Percentiles rank a stretch among this genome's conserved stretches.
Evolutionary conservation across 73 alveolate genomes (phyloP).

Genomic region (Breviolum minutum): DNA sequence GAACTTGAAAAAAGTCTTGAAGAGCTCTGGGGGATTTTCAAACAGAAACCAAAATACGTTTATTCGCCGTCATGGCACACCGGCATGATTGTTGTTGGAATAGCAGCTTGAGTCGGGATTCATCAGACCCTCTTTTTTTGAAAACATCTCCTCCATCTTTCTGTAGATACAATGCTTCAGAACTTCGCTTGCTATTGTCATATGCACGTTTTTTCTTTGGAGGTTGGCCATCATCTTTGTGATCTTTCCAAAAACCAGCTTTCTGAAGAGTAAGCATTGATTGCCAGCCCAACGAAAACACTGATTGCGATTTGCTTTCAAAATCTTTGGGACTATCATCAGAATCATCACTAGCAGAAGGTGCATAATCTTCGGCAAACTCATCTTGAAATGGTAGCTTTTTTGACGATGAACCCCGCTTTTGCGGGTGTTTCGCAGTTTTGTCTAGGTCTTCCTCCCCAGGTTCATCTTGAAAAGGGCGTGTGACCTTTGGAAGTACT

Average conservation of each 20-base stretch:
- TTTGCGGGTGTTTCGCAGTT: too few relatives aligned
- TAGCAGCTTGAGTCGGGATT: not conserved
- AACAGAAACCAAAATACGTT: too few relatives aligned
- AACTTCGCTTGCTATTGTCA: not conserved
- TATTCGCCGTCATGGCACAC: not conserved
- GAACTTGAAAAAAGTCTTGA: not conserved
- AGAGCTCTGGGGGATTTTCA: too few relatives aligned
- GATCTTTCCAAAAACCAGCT: not conserved
- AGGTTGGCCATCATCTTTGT: not conserved
- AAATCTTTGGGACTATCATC: not conserved
- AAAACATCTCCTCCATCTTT: not conserved
- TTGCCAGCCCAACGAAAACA: constrained; percentile 15
- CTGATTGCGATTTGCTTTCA: not conserved
- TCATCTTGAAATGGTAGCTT: constrained; percentile 12
- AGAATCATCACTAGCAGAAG: not conserved
- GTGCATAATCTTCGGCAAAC: not conserved
- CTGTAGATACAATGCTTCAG: not conserved
- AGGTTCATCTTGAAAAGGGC: too few relatives aligned
- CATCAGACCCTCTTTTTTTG: not conserved
- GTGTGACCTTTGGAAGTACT: not conserved
- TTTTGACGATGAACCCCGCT: too few relatives aligned
- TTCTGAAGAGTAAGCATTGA: not conserved
- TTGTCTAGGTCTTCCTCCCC: not conserved
- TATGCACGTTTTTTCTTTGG: not conserved
- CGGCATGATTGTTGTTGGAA: not conserved